Evolutionary conservation across 139 green algal species (phyloP).

Genomic region (Chlamydomonas urium): DNA sequence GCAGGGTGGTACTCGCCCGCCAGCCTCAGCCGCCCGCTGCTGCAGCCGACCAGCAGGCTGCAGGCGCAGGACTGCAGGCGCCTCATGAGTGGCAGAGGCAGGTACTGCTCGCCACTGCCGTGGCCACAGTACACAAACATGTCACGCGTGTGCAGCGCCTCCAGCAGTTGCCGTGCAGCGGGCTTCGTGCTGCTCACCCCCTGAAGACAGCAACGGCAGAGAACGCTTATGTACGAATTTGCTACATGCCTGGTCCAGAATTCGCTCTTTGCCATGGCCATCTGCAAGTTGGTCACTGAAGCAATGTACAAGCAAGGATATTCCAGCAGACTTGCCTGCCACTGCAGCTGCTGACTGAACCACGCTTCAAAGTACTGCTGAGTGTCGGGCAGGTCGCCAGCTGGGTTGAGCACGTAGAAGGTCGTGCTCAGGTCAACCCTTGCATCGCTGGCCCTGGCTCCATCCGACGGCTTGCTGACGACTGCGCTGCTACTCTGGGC

Average conservation of each 20-base stretch:
- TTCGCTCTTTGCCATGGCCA: too few relatives aligned
- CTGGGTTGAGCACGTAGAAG: constrained; percentile 87
- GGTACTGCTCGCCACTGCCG: constrained; percentile 79
- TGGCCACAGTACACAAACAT: constrained; percentile 92
- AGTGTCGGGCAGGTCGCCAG: constrained; percentile 73
- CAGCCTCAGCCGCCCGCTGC: constrained; percentile 66
- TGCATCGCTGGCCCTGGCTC: too few relatives aligned
- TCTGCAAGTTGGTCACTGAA: too few relatives aligned
- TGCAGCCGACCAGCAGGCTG: constrained; percentile 89
- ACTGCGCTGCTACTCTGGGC: neutral
- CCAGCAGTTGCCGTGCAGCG: constrained; percentile 31
- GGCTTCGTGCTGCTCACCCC: constrained; percentile 48
- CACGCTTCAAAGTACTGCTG: constrained; percentile 72
- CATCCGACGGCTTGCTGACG: too few relatives aligned
- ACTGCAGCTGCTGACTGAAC: constrained; percentile 56
- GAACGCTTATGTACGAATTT: too few relatives aligned
- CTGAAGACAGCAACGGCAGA: constrained; percentile 43
- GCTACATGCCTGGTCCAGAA: too few relatives aligned
- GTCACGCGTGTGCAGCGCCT: constrained; percentile 50
- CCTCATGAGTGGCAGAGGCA: constrained; percentile 54
- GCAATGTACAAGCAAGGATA: too few relatives aligned
- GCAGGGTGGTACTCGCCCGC: constrained; percentile 57
- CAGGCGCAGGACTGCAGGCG: constrained; percentile 55
- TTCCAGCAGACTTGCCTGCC: constrained; percentile 60
- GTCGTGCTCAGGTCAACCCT: neutral